A percentile compares a stretch with the other conserved stretches of the same genome.
Evolutionary conservation across 805 yeast species (phyloP).

Genomic region (Pichia exigua): DNA sequence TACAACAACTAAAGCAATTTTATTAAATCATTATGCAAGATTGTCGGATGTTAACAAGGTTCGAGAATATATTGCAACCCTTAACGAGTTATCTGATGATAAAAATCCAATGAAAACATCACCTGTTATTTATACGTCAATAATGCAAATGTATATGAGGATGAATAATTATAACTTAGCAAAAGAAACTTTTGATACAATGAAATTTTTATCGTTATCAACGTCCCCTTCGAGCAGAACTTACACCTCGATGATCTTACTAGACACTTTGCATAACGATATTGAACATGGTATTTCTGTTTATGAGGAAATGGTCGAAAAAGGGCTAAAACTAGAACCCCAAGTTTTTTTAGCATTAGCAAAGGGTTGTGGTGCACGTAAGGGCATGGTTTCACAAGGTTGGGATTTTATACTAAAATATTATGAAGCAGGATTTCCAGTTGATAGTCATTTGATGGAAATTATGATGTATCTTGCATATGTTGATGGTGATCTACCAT

Average conservation of each 20-base stretch:
- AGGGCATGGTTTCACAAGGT: slow-evolving; percentile 44
- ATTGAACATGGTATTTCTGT: slow-evolving; percentile 72
- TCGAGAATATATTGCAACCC: slow-evolving; percentile 31
- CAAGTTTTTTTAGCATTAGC: slow-evolving; percentile 51
- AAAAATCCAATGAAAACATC: slow-evolving; percentile 12
- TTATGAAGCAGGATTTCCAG: slow-evolving; percentile 31
- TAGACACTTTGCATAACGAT: slow-evolving; percentile 54
- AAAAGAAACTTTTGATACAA: slow-evolving; percentile 64
- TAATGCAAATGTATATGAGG: slow-evolving; percentile 54
- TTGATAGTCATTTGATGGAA: slow-evolving; percentile 42
- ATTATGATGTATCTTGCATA: slow-evolving; percentile 73
- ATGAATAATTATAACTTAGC: slow-evolving; percentile 51
- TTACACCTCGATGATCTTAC: slow-evolving; percentile 64
- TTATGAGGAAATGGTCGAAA: slow-evolving; percentile 54
- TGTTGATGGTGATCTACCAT: slow-evolving; percentile 65
- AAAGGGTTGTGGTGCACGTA: slow-evolving; percentile 54
- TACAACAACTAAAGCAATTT: slow-evolving; percentile 34
- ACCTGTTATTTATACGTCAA: slow-evolving; percentile 42
- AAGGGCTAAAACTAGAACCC: slow-evolving; percentile 29
- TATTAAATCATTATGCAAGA: slow-evolving; percentile 40
- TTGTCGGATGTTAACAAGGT: slow-evolving; percentile 31
- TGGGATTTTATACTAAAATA: slow-evolving; percentile 75
- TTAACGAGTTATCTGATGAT: slow-evolving; percentile 9
- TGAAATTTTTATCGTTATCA: slow-evolving; percentile 67
- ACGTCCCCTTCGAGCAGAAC: slow-evolving; percentile 62